Percentiles rank a stretch among this genome's conserved stretches.
These are phyloP conservation scores for Ogataea ganodermae DNA, from an alignment of 805 yeast species.

Conservation along the genomic window DNA sequence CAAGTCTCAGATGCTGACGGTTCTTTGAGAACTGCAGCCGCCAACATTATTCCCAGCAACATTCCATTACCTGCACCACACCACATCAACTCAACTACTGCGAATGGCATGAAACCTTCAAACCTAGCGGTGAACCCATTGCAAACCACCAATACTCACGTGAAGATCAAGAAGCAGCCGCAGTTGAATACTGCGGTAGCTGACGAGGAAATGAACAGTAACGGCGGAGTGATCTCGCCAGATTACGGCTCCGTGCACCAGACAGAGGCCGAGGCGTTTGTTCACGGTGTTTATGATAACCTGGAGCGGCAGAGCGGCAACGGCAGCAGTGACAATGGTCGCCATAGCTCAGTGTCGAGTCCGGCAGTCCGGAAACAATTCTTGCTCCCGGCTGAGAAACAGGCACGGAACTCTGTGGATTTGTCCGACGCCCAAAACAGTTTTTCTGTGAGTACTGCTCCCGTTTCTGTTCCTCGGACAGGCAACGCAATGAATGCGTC, in stretches of 20 bases:
- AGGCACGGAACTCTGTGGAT: constrained; percentile 25
- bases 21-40: not conserved
- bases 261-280: constrained; percentile 47
- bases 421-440: constrained; percentile 23
- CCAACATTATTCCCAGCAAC: constrained; percentile 5
- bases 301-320: constrained; percentile 21
- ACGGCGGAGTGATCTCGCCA: constrained; percentile 7
- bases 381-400: constrained; percentile 20
- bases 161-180: constrained; percentile 66
- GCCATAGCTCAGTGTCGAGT: constrained; percentile 5
- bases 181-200: constrained; percentile 16
- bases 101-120: constrained; percentile 49
- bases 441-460: constrained; percentile 6
- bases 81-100: constrained; percentile 28
- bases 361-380: constrained; percentile 18
- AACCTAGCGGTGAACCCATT: constrained; percentile 73
- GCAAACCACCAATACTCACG: constrained; percentile 62
- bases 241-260: constrained; percentile 39
- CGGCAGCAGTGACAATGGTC: constrained; percentile 1
- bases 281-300: constrained; percentile 37
- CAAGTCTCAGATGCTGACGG: constrained; percentile 6
- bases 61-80: constrained; percentile 10
- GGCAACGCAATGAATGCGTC: not conserved
- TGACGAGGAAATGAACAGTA: constrained; percentile 5
- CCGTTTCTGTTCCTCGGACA: not conserved